Evolutionary conservation across 345 rosid genomes (phyloP).

Genomic region (Barbarea vulgaris): DNA sequence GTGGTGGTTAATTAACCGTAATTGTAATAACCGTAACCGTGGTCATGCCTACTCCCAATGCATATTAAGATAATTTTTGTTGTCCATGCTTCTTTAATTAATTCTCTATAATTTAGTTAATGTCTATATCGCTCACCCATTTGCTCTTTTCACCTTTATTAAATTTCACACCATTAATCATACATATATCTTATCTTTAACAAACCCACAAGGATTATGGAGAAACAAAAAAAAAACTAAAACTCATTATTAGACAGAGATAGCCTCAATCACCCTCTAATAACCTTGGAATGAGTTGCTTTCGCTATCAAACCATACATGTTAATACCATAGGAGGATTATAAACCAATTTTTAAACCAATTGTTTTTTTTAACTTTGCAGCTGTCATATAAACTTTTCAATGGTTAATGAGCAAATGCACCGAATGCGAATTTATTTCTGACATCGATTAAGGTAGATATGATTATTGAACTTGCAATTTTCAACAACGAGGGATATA

Average conservation of each 20-base stretch:
- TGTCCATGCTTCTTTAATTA: constrained; percentile 3
- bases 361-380: not conserved
- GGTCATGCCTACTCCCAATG: too few relatives aligned
- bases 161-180: constrained; percentile 30
- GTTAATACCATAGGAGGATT: not conserved
- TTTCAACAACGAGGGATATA: not conserved
- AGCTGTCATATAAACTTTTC: not conserved
- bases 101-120: not conserved
- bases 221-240: not conserved
- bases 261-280: constrained; percentile 23
- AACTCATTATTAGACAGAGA: constrained; percentile 35
- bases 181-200: constrained; percentile 41
- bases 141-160: constrained; percentile 30
- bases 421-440: not conserved
- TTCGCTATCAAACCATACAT: not conserved
- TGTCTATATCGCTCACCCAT: constrained; percentile 21
- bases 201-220: constrained; percentile 43
- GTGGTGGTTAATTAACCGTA: too few relatives aligned
- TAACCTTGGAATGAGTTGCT: constrained; percentile 18
- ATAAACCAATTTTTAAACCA: not conserved
- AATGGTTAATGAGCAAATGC: not conserved
- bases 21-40: too few relatives aligned
- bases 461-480: constrained; percentile 1
- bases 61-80: not conserved
- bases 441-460: not conserved